Conservation (phyloP, 208 protist species). For the Zelonia costaricensis region DNA sequence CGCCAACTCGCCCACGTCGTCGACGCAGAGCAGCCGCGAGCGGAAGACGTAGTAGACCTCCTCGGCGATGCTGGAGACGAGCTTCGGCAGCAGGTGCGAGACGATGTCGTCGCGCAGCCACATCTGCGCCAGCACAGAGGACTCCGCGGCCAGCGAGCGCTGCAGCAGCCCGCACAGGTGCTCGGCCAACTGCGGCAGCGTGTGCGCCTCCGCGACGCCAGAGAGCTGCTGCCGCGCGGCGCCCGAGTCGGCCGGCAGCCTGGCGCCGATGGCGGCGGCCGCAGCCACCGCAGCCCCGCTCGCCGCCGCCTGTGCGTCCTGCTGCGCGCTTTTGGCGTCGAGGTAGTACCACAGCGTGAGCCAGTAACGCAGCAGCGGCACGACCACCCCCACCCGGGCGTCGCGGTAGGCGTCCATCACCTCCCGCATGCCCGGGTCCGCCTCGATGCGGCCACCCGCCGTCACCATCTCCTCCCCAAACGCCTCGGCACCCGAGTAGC, state of each 20-base stretch:
- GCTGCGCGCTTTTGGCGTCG: slow-evolving; percentile 13
- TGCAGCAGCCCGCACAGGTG: slow-evolving; percentile 65
- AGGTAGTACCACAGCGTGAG: slow-evolving; percentile 46
- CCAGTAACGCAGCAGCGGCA: slow-evolving; percentile 70
- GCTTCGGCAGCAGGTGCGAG: slow-evolving; percentile 48
- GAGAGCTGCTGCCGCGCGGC: slow-evolving; percentile 15
- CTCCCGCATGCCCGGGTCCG: slow-evolving; percentile 46
- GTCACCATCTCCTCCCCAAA: slow-evolving; percentile 41
- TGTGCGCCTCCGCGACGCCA: slow-evolving; percentile 18
- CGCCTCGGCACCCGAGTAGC: slow-evolving; percentile 36
- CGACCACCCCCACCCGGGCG: slow-evolving; percentile 54
- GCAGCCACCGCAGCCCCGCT: not conserved
- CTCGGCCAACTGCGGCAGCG: slow-evolving; percentile 54
- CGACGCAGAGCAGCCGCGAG: slow-evolving; percentile 72
- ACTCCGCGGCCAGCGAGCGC: slow-evolving; percentile 49
- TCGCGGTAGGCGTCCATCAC: slow-evolving; percentile 71
- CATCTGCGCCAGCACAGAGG: slow-evolving; percentile 55
- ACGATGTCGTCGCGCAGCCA: slow-evolving; percentile 82
- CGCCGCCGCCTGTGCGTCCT: slow-evolving; percentile 1
- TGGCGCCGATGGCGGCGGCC: not conserved
- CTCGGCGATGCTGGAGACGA: slow-evolving; percentile 59
- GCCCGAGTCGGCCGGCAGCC: not conserved
- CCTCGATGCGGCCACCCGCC: slow-evolving; percentile 21
- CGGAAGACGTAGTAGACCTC: slow-evolving; percentile 86
- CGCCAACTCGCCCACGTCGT: slow-evolving; percentile 71